phyloP scores from a whole-genome alignment of 2,329 filamentous ascomycete species.

The Dactylellina haptotyla region DNA sequence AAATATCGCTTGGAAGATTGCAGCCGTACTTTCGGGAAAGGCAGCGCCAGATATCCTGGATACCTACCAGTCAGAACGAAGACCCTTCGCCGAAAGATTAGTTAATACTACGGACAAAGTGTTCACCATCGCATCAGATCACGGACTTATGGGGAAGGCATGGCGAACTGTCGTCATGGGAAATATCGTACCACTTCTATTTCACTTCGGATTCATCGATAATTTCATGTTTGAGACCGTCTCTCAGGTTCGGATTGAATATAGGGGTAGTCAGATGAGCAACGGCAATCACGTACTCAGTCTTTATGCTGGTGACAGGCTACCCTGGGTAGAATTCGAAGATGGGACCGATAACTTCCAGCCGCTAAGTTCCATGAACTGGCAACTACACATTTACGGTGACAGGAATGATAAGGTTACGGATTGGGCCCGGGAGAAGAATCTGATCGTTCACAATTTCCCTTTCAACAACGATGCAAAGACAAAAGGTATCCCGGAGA shows the following conservation, averaged over 20 bases:
- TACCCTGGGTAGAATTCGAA: slow-evolving; percentile 43
- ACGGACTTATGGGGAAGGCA: slow-evolving; percentile 14
- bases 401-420: slow-evolving; percentile 1
- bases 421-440: slow-evolving; percentile 9
- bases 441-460: slow-evolving; percentile 16
- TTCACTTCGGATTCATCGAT: slow-evolving; percentile 34
- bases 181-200: slow-evolving; percentile 21
- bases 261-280: slow-evolving; percentile 24
- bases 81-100: slow-evolving; percentile 35
- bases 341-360: slow-evolving; percentile 41
- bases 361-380: slow-evolving; percentile 19
- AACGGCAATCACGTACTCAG: slow-evolving; percentile 8
- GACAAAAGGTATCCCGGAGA: slow-evolving; percentile 23
- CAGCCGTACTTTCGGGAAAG: slow-evolving; percentile 60
- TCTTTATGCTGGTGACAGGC: slow-evolving; percentile 36
- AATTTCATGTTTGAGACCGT: slow-evolving; percentile 40
- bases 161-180: slow-evolving; percentile 41
- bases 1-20: slow-evolving; percentile 68
- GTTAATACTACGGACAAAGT: slow-evolving; percentile 41
- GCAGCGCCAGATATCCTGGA: slow-evolving; percentile 45
- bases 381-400: slow-evolving; percentile 46
- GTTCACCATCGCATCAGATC: slow-evolving; percentile 26
- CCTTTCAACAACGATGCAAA: slow-evolving; percentile 13
- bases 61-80: slow-evolving; percentile 56
- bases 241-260: slow-evolving; percentile 45